Percentiles rank a stretch among this genome's conserved stretches.
phyloP scores from a whole-genome alignment of 2,329 filamentous ascomycete genomes.

The Colletotrichum cereale region DNA sequence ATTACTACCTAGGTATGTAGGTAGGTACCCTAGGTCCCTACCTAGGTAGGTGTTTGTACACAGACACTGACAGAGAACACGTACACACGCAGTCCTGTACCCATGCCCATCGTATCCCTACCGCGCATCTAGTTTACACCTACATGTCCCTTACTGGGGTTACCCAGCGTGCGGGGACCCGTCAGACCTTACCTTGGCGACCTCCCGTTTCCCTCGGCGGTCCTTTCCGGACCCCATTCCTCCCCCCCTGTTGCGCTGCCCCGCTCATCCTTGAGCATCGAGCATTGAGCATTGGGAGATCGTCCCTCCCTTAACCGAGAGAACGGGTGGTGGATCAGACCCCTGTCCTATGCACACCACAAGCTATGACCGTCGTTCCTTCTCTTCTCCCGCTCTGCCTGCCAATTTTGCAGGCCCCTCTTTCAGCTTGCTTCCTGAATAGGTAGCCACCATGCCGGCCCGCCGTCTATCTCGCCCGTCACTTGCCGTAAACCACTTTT shows the following conservation, averaged over 20 bases:
- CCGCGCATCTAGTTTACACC: not conserved
- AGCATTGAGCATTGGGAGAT: not conserved
- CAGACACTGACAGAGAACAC: too few species aligned
- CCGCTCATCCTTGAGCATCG: not conserved
- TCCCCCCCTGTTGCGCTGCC: not conserved
- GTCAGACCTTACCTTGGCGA: not conserved
- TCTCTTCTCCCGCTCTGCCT: slow-evolving; percentile 10
- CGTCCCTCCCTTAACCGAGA: slow-evolving; percentile 13
- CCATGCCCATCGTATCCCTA: slow-evolving; percentile 17
- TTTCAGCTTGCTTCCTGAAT: not conserved
- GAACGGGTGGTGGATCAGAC: slow-evolving; percentile 1
- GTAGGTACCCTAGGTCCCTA: too few species aligned
- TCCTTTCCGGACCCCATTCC: slow-evolving; percentile 1
- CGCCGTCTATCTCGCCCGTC: not conserved
- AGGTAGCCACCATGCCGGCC: not conserved
- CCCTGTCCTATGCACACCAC: slow-evolving; percentile 32
- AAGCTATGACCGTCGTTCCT: slow-evolving; percentile 28
- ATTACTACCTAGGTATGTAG: not conserved
- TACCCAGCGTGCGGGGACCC: slow-evolving; percentile 23
- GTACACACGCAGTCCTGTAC: not conserved
- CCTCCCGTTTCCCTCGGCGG: not conserved
- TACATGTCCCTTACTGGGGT: slow-evolving; percentile 23
- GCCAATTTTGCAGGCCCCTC: slow-evolving; percentile 2
- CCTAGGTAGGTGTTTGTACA: too few species aligned
- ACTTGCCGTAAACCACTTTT: not conserved